Evolutionary conservation across 371 early-diverging fungal genomes (phyloP).

Genomic region (Mortierella sp.): DNA sequence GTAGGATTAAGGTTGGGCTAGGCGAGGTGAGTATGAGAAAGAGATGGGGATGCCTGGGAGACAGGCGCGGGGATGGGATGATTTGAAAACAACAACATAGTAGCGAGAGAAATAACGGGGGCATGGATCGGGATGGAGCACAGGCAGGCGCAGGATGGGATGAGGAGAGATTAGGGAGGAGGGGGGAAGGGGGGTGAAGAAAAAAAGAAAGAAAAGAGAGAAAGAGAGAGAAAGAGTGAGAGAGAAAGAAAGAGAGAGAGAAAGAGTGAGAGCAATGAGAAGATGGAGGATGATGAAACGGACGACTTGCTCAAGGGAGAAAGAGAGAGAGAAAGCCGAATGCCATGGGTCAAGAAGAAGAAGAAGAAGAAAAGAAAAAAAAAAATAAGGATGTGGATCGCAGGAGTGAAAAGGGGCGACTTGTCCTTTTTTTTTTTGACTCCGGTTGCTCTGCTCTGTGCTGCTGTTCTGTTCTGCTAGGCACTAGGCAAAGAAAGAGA

Average conservation of each 20-base stretch:
- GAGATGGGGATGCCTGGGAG: not conserved
- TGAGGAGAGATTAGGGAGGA: no score
- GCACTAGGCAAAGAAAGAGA: no score
- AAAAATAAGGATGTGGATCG: not conserved
- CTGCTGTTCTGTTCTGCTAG: no score
- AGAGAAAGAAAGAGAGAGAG: not conserved
- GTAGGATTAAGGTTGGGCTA: not conserved
- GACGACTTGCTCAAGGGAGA: not conserved
- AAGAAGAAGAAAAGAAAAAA: not conserved
- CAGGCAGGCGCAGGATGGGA: not conserved
- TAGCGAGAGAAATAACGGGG: no score
- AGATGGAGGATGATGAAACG: not conserved
- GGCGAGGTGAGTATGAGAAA: not conserved
- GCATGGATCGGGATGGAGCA: conserved; percentile 3
- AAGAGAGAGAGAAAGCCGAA: conserved; percentile 8
- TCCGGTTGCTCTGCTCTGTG: no score
- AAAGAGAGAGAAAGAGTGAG: conserved; percentile 1
- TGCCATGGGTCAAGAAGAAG: not conserved
- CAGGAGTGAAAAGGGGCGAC: no score
- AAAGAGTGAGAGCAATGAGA: conserved; percentile 5
- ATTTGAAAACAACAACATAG: no score
- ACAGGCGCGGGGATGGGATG: no score
- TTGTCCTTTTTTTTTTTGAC: no score
- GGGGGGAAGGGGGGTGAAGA: no score
- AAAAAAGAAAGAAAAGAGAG: not conserved